Conservation (phyloP, 1,284 basidiomycete species). For the Ustilago nuda region DNA sequence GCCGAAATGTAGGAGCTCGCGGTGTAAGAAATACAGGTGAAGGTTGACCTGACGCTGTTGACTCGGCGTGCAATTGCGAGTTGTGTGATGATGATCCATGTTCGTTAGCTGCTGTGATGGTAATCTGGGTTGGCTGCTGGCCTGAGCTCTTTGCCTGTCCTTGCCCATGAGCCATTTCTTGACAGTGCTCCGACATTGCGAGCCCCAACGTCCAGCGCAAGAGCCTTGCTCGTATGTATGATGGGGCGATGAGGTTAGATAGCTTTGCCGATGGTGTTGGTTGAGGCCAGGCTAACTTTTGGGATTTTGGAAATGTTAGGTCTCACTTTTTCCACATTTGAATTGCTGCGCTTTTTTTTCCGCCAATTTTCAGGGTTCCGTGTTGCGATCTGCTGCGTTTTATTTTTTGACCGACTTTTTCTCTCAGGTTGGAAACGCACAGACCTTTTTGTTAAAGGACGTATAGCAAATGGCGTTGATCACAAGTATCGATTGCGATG, state of each 20-base stretch:
- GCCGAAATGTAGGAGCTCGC: slow-evolving; percentile 27
- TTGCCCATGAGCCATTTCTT: background rate
- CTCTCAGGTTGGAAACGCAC: background rate
- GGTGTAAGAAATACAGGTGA: slow-evolving; percentile 32
- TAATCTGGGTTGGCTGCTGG: slow-evolving; percentile 26
- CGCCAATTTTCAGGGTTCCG: background rate
- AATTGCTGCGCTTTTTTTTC: background rate
- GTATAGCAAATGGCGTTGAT: too few relatives aligned
- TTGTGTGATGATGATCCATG: background rate
- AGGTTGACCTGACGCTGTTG: slow-evolving; percentile 18
- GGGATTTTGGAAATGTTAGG: background rate
- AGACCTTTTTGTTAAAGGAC: background rate
- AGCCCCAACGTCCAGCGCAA: background rate
- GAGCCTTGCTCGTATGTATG: background rate
- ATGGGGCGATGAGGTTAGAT: background rate
- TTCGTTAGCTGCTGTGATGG: slow-evolving; percentile 19
- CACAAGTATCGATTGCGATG: too few relatives aligned
- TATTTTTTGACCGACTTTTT: background rate
- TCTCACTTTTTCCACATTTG: background rate
- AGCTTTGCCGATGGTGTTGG: background rate
- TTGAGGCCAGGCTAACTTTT: background rate
- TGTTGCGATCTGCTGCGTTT: background rate
- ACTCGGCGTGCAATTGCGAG: slow-evolving; percentile 5
- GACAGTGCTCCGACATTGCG: background rate
- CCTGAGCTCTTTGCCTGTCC: background rate